Evolutionary conservation across 2,329 filamentous ascomycete genomes (phyloP).

Genomic region (Reticulascus tulasneorum): DNA sequence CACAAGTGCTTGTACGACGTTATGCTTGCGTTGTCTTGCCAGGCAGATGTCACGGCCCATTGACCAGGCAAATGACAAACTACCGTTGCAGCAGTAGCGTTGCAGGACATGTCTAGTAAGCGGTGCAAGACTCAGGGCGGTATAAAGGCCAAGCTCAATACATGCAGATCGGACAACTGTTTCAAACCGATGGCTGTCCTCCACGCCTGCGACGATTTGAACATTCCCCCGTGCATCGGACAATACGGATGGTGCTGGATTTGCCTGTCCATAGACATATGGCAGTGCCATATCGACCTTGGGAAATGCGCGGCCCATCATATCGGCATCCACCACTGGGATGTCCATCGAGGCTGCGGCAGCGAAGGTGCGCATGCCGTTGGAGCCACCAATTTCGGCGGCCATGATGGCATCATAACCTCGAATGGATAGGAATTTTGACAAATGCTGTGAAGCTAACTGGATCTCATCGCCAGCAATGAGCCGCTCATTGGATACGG

Average conservation of each 20-base stretch:
- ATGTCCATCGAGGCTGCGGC: constrained; percentile 33
- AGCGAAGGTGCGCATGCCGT: constrained; percentile 40
- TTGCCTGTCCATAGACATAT: constrained; percentile 25
- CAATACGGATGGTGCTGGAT: constrained; percentile 20
- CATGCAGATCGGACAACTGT: constrained; percentile 20
- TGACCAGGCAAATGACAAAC: too few relatives aligned
- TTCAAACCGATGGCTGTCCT: constrained; percentile 16
- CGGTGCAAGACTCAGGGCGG: too few relatives aligned
- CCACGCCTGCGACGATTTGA: constrained; percentile 14
- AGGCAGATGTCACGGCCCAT: too few relatives aligned
- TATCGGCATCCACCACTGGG: constrained; percentile 31
- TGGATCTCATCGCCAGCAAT: constrained; percentile 14
- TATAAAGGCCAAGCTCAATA: constrained; percentile 25
- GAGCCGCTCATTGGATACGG: constrained; percentile 16
- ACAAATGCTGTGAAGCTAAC: constrained; percentile 12
- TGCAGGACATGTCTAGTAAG: too few relatives aligned
- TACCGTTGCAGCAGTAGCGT: too few relatives aligned
- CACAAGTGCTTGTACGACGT: too few relatives aligned
- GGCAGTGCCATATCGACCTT: constrained; percentile 23
- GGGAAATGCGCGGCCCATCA: constrained; percentile 30
- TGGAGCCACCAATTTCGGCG: constrained; percentile 46
- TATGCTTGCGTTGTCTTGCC: too few relatives aligned
- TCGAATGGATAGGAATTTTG: constrained; percentile 4
- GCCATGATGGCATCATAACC: constrained; percentile 15
- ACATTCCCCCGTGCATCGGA: constrained; percentile 19